phyloP scores from a whole-genome alignment of 306 rosid species.

The Echinosophora koreensis region DNA sequence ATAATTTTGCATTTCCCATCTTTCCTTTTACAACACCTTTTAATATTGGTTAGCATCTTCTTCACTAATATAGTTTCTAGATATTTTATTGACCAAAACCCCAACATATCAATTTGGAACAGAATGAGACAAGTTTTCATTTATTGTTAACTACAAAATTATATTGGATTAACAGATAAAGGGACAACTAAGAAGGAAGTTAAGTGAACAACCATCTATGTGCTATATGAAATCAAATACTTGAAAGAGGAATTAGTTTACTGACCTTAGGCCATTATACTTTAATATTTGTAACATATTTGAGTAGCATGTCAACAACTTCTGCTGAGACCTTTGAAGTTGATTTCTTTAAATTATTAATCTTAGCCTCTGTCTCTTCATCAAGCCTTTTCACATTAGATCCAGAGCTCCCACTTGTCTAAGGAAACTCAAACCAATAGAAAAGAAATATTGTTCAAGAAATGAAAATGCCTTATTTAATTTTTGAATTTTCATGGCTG shows the following conservation, averaged over 20 bases:
- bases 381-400: conserved; percentile 72
- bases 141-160: background rate
- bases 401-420: conserved; percentile 75
- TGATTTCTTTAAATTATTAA: conserved; percentile 56
- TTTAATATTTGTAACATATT: conserved; percentile 60
- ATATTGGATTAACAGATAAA: background rate
- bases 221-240: conserved; percentile 2
- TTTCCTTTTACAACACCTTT: background rate
- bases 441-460: background rate
- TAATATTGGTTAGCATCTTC: background rate
- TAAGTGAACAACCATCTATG: background rate
- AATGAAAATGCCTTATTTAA: conserved; percentile 28
- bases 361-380: conserved; percentile 69
- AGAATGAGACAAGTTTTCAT: conserved; percentile 1
- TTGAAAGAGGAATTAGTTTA: conserved; percentile 34
- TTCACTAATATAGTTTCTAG: background rate
- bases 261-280: conserved; percentile 50
- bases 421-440: conserved; percentile 2
- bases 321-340: conserved; percentile 59
- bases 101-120: background rate
- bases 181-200: background rate
- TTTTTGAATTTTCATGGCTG: background rate
- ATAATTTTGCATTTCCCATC: too few relatives aligned
- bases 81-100: background rate
- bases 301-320: conserved; percentile 71